These are phyloP conservation scores for Phytophthora macrochlamydospora DNA, from an alignment of 352 stramenopile genomes.

Conservation along the genomic window DNA sequence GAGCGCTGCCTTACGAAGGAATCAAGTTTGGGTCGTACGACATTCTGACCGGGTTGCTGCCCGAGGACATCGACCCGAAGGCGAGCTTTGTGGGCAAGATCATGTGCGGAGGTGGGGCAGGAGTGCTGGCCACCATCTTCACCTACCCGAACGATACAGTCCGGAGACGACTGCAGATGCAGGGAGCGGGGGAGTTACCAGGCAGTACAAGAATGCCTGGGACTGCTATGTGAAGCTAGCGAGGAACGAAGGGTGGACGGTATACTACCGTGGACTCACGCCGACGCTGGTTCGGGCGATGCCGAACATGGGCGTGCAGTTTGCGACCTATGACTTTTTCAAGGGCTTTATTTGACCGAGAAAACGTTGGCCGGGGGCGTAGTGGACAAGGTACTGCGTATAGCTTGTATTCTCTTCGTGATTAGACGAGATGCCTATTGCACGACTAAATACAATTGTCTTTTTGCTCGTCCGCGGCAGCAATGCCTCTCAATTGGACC, in stretches of 20 bases:
- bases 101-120: conserved; percentile 74
- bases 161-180: conserved; percentile 85
- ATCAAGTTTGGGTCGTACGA: conserved; percentile 88
- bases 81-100: conserved; percentile 70
- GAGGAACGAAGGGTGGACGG: conserved; percentile 62
- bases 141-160: conserved; percentile 92
- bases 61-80: conserved; percentile 62
- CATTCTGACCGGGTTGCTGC: conserved; percentile 59
- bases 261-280: conserved; percentile 78
- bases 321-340: conserved; percentile 85
- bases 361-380: neutral
- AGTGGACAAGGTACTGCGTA: too few species aligned
- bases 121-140: conserved; percentile 85
- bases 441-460: conserved; percentile 10
- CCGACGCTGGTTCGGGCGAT: conserved; percentile 85
- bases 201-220: conserved; percentile 73
- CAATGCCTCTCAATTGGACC: too few species aligned
- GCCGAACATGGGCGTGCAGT: conserved; percentile 90
- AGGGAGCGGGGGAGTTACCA: conserved; percentile 67
- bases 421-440: neutral
- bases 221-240: conserved; percentile 81
- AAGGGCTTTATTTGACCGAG: conserved; percentile 43
- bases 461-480: neutral
- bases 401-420: neutral
- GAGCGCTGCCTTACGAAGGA: conserved; percentile 79